Evolutionary conservation across 805 yeast genomes (phyloP), one percentile per base, ranked within the genome.

Genomic region (Lipomyces yamadae): DNA sequence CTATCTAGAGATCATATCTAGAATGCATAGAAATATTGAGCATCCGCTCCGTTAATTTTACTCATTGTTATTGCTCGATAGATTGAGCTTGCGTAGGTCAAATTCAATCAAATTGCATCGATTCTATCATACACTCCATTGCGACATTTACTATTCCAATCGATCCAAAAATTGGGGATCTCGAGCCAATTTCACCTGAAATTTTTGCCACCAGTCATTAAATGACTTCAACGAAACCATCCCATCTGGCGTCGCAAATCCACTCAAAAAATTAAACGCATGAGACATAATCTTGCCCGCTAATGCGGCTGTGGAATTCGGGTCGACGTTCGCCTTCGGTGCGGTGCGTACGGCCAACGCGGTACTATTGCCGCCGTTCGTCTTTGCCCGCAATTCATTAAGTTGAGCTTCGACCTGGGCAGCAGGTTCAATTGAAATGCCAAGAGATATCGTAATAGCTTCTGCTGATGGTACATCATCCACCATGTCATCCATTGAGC

Each of bases 151-250:
- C 60, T 76, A 76, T 18, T 78, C 67, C 37, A 66, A 54, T 34
- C 81, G 82, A 68, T 91, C 91, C 60, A 94, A 78, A 75, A 92
- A 93, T 62, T 85, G 86, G 1, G 97, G 98, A 75, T 94, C 96
- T 68, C 89, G 90, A 10, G 85, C 83, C 66, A 95, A 73, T 74
- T 89, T 88, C 5, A 84, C 78, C 76, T 85, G 90, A 79, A 95
- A 94, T 78, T 92, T 93, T 70, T 84, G 88, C 99, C 99, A 91
- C 99, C 99, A 94, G 53, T 85, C 88, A 75, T 94, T 96, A 74
- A 94, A 94, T 55, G 87, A 89, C 74, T 88, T 90, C 75, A 94
- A 90, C 2, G 93, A 89, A 2, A 94, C 97, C 72, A 87, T 91
- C 2, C 97, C 96, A 30, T 84, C 81, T 4, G 80, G 76, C 74